Base-by-base conservation (phyloP, 768 basidiomycete genomes). In the Mycena indigotica region DNA sequence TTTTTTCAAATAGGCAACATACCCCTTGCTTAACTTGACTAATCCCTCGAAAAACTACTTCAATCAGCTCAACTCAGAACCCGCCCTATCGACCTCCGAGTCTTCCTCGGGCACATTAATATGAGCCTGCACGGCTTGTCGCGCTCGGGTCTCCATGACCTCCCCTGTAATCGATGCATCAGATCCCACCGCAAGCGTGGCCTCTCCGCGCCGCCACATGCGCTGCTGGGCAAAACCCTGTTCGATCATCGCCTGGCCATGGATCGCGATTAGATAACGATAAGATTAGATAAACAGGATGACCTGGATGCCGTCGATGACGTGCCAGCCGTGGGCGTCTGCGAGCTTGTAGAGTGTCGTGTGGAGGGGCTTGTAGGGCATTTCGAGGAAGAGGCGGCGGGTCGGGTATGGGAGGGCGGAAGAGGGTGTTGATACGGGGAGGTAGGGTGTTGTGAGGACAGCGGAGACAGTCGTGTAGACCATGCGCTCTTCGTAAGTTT, bases 211-310 rank as follows among this genome's bases (percentile, higher is more conserved):
- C 21, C 54, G 49, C 75, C 75, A 76, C 73, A 76, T 75, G 24
- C 75, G 67, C 53, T 76, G 75, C 45, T 76, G 75, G 3, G 75
- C 74, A 24, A 73, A 60, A 10, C 73, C 74, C 52, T 76, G 75
- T 50, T 76, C 73, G 12, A 75, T 67, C 66, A 73, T 71, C 23
- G 74, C 73, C 66, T 75, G 57, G 5, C 50, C 32, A 25, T 21
- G 28, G 8, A 28, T 23, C 4, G 8, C 19, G 40, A 52, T 5
- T 50, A 44, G 24, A 16, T 2, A 10, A 26, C 8, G 10, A 29
- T 28, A 17, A 49, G n/a, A n/a, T n/a, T n/a, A n/a, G n/a, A n/a
- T n/a, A n/a, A n/a, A n/a, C n/a, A 51, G 12, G n/a, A n/a, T n/a
- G 6, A 69, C 69, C 58, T 72, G 64, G 4, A 72, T 56, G 13